These are phyloP conservation scores for Takashimella koratensis DNA, from an alignment of 1,284 basidiomycete species.

Conservation along the genomic window DNA sequence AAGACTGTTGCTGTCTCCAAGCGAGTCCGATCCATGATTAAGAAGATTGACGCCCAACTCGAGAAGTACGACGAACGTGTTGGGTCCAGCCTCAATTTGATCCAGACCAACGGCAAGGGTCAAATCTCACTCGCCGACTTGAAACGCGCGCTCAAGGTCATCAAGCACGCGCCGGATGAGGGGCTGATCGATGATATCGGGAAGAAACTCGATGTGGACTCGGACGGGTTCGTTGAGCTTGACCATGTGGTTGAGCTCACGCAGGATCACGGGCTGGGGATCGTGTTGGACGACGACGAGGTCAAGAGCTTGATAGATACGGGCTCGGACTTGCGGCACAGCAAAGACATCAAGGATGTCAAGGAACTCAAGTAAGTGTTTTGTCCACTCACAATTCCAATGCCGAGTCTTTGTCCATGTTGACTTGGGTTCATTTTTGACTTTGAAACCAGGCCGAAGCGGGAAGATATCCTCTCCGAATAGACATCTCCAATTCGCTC, in stretches of 20 bases:
- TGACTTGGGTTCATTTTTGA: slow-evolving; percentile 3
- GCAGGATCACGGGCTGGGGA: slow-evolving; percentile 47
- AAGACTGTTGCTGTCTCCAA: slow-evolving; percentile 66
- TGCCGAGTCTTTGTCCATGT: too few relatives aligned
- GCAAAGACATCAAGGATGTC: slow-evolving; percentile 35
- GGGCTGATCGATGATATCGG: slow-evolving; percentile 84
- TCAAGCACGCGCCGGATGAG: slow-evolving; percentile 89
- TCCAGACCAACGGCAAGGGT: slow-evolving; percentile 86
- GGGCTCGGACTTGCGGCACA: slow-evolving; percentile 46
- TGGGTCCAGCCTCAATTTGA: slow-evolving; percentile 88
- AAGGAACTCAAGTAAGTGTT: slow-evolving; percentile 37
- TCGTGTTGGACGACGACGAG: slow-evolving; percentile 44
- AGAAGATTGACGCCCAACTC: slow-evolving; percentile 90
- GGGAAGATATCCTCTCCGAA: slow-evolving; percentile 47
- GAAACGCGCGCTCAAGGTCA: slow-evolving; percentile 83
- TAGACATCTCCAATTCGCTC: slow-evolving; percentile 13
- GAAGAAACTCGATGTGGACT: slow-evolving; percentile 91
- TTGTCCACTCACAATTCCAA: too few relatives aligned
- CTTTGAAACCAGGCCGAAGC: slow-evolving; percentile 33
- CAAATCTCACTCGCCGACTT: slow-evolving; percentile 87
- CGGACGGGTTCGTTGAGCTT: slow-evolving; percentile 79
- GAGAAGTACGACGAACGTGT: slow-evolving; percentile 88
- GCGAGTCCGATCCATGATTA: slow-evolving; percentile 91
- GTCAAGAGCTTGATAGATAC: slow-evolving; percentile 43
- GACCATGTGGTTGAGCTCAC: slow-evolving; percentile 50